Evolutionary conservation across 2,329 filamentous ascomycete genomes (phyloP), one percentile per base, ranked within the genome.

Genomic region (Trichoderma aggressivum): DNA sequence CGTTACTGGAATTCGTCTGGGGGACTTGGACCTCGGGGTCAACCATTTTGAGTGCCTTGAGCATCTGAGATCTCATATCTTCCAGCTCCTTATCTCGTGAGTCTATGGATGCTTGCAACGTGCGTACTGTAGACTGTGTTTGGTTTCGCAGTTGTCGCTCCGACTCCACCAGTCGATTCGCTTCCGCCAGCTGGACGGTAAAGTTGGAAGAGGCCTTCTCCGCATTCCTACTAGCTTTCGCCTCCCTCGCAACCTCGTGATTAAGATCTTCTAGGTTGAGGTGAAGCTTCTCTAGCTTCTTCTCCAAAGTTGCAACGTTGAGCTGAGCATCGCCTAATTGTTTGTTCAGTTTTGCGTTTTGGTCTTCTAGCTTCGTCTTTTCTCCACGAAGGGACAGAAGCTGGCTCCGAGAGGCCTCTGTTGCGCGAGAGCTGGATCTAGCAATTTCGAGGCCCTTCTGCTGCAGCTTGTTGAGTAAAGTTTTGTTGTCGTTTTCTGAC

Each of bases 361-460:
- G 91, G 75, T 97, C 94, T 72, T 98, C 94, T 0, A 92, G 81
- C 76, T 91, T 93, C 1, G 87, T 81, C 82, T 97, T 98, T 77
- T 98, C 95, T 18, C 90, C 88, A 74, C 95, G 94, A 32, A 98
- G 84, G 71, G 91, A 89, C 50, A 88, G 81, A 61, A 98, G 85
- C 75, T 96, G 92, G 3, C 90, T 87, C 47, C 94, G 90, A 60
- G 94, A 93, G 36, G 90, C 92, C 75, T 98, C 95, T 73, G 89
- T 94, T 34, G 92, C 95, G 72, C 91, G 91, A 6, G 94, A 97
- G 72, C 89, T 93, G 0, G 95, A 96, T 59, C 96, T 89, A 53
- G 95, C 95, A 80, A 99, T 97, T 78, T 99, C 95, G 7, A 99
- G 87, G 34, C 97, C 96, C 84, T 98, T 98, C 78, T 98, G 95